A percentile compares a stretch with the other conserved stretches of the same genome.
Evolutionary conservation across 2,329 filamentous ascomycete genomes (phyloP).

Genomic region (Cytospora mali): DNA sequence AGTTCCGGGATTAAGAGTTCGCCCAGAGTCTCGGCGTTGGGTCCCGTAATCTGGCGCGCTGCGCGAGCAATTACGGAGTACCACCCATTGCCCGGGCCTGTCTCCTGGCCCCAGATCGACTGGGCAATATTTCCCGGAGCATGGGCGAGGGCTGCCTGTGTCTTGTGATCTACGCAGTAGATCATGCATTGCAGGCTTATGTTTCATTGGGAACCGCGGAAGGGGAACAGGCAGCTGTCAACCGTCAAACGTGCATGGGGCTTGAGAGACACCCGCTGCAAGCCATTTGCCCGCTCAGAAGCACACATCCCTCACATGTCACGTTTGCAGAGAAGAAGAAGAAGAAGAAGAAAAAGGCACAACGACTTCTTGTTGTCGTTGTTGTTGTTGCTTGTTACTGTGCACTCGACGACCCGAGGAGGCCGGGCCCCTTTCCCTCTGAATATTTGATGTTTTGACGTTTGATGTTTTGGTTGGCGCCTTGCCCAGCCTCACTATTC

Average conservation of each 20-base stretch:
- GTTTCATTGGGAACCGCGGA: slow-evolving; percentile 19
- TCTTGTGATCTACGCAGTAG: slow-evolving; percentile 6
- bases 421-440: neutral
- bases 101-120: neutral
- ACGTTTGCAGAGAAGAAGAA: slow-evolving; percentile 10
- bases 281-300: slow-evolving; percentile 9
- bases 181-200: slow-evolving; percentile 27
- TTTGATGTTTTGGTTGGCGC: neutral
- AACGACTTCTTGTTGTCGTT: too few relatives aligned
- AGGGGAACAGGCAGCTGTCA: slow-evolving; percentile 23
- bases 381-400: slow-evolving; percentile 1
- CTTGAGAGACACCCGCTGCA: slow-evolving; percentile 15
- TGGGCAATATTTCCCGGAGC: slow-evolving; percentile 4
- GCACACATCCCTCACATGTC: slow-evolving; percentile 17
- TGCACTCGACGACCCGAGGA: neutral
- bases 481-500: neutral
- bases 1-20: neutral
- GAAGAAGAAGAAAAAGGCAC: too few relatives aligned
- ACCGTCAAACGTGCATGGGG: slow-evolving; percentile 28
- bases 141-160: slow-evolving; percentile 1
- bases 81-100: neutral
- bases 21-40: neutral
- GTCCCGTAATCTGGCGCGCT: neutral
- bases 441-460: too few relatives aligned
- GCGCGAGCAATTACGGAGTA: neutral